A percentile compares a stretch with the other conserved stretches of the same genome.
These are phyloP conservation scores for Botryotinia convoluta DNA, from an alignment of 2,329 filamentous ascomycete species.

Conservation along the genomic window DNA sequence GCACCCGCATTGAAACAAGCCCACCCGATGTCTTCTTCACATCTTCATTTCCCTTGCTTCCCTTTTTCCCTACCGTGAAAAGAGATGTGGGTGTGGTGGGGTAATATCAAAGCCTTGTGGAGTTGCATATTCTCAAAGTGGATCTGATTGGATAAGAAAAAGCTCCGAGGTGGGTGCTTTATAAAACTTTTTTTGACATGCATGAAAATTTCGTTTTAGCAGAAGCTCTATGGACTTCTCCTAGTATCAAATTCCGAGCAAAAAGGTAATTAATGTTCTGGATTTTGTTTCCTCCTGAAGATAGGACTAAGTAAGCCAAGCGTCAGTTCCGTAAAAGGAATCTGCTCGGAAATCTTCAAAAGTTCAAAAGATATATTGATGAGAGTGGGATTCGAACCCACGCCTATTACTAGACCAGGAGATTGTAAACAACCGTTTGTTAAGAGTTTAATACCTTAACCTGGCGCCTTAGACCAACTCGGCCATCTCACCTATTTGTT, in stretches of 20 bases:
- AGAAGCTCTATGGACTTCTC: background rate
- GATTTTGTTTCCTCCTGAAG: background rate
- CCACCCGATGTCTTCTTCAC: background rate
- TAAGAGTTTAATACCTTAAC: conserved; percentile 5
- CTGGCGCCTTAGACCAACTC: conserved; percentile 18
- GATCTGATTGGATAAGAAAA: conserved; percentile 7
- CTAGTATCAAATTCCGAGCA: background rate
- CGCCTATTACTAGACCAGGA: conserved; percentile 17
- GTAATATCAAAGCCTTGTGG: conserved; percentile 1
- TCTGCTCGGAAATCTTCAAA: background rate
- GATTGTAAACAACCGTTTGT: background rate
- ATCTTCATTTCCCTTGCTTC: background rate
- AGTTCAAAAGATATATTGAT: background rate
- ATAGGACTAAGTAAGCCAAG: background rate
- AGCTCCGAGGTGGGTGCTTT: background rate
- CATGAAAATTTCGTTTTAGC: background rate
- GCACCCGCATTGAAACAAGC: background rate
- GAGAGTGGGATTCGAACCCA: conserved; percentile 17
- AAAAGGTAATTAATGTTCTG: background rate
- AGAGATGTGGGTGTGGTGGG: conserved; percentile 4
- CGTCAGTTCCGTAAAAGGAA: background rate
- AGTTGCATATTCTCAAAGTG: background rate
- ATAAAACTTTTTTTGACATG: background rate
- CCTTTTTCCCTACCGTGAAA: background rate
- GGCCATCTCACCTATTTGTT: conserved; percentile 8